These are phyloP conservation scores for Tolypocladium ophioglossoides DNA, from an alignment of 2,329 filamentous ascomycete species.

Conservation along the genomic window DNA sequence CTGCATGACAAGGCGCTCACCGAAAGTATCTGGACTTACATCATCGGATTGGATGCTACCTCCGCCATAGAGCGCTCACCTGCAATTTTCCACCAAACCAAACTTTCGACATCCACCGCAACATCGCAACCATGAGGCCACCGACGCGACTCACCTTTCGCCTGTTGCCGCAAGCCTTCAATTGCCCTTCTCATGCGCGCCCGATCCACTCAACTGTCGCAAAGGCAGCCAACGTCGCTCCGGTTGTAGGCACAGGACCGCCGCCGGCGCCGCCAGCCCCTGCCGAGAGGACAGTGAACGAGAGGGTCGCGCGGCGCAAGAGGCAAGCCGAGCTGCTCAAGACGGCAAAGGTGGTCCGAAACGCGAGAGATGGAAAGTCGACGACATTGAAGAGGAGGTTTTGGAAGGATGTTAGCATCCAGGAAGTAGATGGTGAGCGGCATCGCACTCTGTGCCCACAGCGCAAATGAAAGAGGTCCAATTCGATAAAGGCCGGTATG, in stretches of 20 bases:
- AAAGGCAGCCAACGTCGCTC: slow-evolving; percentile 35
- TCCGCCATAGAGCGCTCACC: background rate
- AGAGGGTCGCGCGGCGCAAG: slow-evolving; percentile 38
- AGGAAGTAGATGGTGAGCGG: slow-evolving; percentile 50
- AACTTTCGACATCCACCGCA: slow-evolving; percentile 2
- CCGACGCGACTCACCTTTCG: slow-evolving; percentile 28
- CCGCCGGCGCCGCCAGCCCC: slow-evolving; percentile 46
- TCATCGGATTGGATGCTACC: too few relatives aligned
- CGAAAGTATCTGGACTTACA: slow-evolving; percentile 2
- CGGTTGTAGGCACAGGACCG: slow-evolving; percentile 46
- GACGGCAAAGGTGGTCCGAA: slow-evolving; percentile 37
- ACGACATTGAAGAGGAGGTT: slow-evolving; percentile 59
- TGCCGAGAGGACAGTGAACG: slow-evolving; percentile 25
- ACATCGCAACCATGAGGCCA: slow-evolving; percentile 26
- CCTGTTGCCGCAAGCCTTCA: slow-evolving; percentile 16
- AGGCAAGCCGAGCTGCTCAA: slow-evolving; percentile 46
- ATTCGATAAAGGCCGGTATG: background rate
- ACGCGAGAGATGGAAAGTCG: slow-evolving; percentile 21
- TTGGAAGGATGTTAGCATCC: slow-evolving; percentile 75
- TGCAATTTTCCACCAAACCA: too few relatives aligned
- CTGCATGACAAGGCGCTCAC: background rate
- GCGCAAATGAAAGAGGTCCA: background rate
- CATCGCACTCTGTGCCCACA: background rate
- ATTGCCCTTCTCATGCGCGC: slow-evolving; percentile 9
- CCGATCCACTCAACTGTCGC: slow-evolving; percentile 21